Base-by-base conservation (phyloP, 2,329 filamentous ascomycete species). In the Alternaria rosae region DNA sequence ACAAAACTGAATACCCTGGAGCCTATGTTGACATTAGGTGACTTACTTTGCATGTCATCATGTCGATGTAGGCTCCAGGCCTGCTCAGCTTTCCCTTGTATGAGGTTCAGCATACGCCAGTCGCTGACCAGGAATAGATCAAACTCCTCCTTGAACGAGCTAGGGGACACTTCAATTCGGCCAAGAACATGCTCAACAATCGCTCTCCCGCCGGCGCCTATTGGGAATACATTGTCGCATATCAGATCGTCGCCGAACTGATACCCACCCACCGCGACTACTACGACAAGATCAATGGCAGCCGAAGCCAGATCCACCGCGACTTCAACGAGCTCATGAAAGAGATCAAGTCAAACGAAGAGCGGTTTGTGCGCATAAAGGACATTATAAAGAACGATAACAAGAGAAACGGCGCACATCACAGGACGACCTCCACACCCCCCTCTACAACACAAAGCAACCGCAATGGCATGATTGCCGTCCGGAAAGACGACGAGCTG, bases 181-280 rank as follows among this genome's bases (percentile, higher is more conserved):
- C 92, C 38, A 86, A 88, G 54, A 83, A 85, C 59, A 70, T 89
- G 61, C 67, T 77, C 26, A 58, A 61, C 48, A 69, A 59, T 32
- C 75, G 77, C 38, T 32, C 86, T 87, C 63, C 79, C 82, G 93
- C 95, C 13, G 74, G 79, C 88, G 94, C 94, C 4, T 90, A 97
- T 57, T 87, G 91, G 67, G 92, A 97, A 64, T 98, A 94, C 74
- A 86, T 98, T 60, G 88, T 90, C 65, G 92, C 94, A 11, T 93
- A 87, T 62, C 89, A 93, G 59, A 91, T 97, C 57, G 87, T 91
- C 13, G 85, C 93, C 53, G 89, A 94, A 58, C 82, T 89, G 43
- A 89, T 98, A 25, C 91, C 92, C 3, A 85, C 85, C 35, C 93
- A 97, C 76, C 88, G 86, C 59, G 92, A 94, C 64, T 96, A 89